phyloP scores from a whole-genome alignment of 192 early-diverging fungal genomes.

The Umbelopsis sp. region DNA sequence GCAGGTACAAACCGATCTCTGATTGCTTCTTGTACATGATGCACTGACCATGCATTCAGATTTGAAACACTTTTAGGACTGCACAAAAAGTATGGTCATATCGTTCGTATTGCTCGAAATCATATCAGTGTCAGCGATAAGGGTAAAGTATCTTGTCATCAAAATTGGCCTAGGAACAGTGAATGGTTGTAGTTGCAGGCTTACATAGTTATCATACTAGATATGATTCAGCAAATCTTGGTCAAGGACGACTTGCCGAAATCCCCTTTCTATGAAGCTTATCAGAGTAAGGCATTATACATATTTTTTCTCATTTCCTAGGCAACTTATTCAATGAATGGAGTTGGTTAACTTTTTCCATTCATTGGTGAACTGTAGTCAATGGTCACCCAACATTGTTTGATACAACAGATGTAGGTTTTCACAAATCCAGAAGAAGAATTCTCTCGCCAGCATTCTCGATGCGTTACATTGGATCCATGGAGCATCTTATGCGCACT shows the following conservation, averaged over 20 bases:
- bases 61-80: slow-evolving; percentile 15
- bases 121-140: slow-evolving; percentile 41
- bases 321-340: no score
- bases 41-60: not conserved
- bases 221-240: slow-evolving; percentile 41
- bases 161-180: no score
- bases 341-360: not conserved
- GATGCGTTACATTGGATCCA: slow-evolving; percentile 44
- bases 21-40: not conserved
- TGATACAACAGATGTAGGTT: slow-evolving; percentile 32
- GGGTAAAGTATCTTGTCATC: not conserved
- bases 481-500: slow-evolving; percentile 47
- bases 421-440: slow-evolving; percentile 42
- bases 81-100: slow-evolving; percentile 41
- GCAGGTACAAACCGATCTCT: not conserved
- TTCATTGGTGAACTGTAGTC: not conserved
- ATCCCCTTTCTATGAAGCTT: not conserved
- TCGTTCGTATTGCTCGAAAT: slow-evolving; percentile 41
- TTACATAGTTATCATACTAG: not conserved
- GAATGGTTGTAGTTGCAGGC: no score
- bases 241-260: slow-evolving; percentile 24
- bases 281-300: not conserved
- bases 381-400: slow-evolving; percentile 28
- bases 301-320: no score
- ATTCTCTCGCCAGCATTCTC: slow-evolving; percentile 48